Base-by-base conservation (phyloP, 2,329 filamentous ascomycete genomes). In the Pseudogymnoascus pannorum region DNA sequence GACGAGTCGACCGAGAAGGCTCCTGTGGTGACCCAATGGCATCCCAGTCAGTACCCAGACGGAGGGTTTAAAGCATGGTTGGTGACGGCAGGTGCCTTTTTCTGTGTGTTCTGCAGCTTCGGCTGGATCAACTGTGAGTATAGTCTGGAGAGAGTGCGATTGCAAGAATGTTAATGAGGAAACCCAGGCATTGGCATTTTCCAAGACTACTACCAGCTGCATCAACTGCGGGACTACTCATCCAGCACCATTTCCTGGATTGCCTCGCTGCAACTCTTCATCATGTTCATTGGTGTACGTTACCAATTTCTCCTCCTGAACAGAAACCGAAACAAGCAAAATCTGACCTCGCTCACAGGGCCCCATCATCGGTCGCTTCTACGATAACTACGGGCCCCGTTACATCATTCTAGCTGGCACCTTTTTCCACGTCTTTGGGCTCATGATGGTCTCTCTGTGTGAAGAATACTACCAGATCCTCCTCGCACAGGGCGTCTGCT, bases 371-470 rank as follows among this genome's bases (percentile, higher is more conserved):
- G 87, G 87, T 1, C 82, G 80, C 42, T 57, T 87, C 0, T 87
- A 81, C 66, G 87, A 90, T 67, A 81, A 76, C 61, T 81, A 84
- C 62, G 87, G 87, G 38, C 84, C 86, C 0, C 78, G 80, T 26
- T 78, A 74, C 54, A 72, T 89, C 0, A 68, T 87, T 2, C 33
- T 83, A 0, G 68, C 70, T 8, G 63, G 12, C 9, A 77, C 74
- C 5, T 77, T 79, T 66, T 69, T 81, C 22, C 75, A 79, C 22
- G 78, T 82, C 61, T 79, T 81, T 66, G 80, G 77, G 54, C 67
- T 69, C 58, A 68, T 69, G 62, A 66, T 68, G 67, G 81, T 64
- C 66, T 59, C 62, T 68, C 18, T 67, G 64, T 36, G 66, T 79
- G 77, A 4, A 85, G 64, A 84, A 58, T 83, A 82, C 71, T 83